Conservation (phyloP, 2,329 filamentous ascomycete genomes). For the Thelonectria blattea region DNA sequence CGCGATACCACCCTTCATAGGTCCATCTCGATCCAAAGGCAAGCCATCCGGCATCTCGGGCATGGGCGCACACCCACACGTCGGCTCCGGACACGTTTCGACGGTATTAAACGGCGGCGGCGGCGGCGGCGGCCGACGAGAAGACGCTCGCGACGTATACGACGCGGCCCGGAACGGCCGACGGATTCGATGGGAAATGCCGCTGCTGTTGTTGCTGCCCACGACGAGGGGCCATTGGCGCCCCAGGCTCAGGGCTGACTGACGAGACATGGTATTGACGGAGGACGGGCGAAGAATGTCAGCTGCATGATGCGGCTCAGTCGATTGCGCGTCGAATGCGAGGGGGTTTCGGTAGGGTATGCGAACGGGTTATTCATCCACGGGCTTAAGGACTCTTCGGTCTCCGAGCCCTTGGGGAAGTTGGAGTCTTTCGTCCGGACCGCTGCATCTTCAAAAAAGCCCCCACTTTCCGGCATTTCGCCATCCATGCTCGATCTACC, state of each 20-base stretch:
- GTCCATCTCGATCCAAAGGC: slow-evolving; percentile 74
- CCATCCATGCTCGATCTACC: background rate
- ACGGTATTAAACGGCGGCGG: slow-evolving; percentile 52
- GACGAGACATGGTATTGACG: slow-evolving; percentile 24
- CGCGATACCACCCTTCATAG: slow-evolving; percentile 78
- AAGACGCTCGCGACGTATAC: slow-evolving; percentile 6
- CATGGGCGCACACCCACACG: slow-evolving; percentile 74
- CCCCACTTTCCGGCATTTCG: slow-evolving; percentile 33
- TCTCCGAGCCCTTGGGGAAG: slow-evolving; percentile 28
- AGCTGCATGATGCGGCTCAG: slow-evolving; percentile 1
- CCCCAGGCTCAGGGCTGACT: slow-evolving; percentile 24
- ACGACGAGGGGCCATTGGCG: slow-evolving; percentile 18
- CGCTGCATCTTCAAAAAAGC: background rate
- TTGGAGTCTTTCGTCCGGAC: background rate
- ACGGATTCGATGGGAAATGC: background rate
- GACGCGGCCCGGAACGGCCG: background rate
- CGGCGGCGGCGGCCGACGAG: slow-evolving; percentile 27
- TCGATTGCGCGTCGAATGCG: background rate
- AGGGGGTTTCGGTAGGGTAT: background rate
- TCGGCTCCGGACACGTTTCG: slow-evolving; percentile 72
- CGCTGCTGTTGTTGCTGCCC: background rate
- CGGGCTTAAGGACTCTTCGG: slow-evolving; percentile 20
- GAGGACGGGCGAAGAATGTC: background rate
- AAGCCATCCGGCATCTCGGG: slow-evolving; percentile 69
- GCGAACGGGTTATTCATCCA: slow-evolving; percentile 16